A percentile compares a stretch with the other conserved stretches of the same genome.
Conservation (phyloP, 192 early-diverging fungal species). For the Backusella psychrophila region DNA sequence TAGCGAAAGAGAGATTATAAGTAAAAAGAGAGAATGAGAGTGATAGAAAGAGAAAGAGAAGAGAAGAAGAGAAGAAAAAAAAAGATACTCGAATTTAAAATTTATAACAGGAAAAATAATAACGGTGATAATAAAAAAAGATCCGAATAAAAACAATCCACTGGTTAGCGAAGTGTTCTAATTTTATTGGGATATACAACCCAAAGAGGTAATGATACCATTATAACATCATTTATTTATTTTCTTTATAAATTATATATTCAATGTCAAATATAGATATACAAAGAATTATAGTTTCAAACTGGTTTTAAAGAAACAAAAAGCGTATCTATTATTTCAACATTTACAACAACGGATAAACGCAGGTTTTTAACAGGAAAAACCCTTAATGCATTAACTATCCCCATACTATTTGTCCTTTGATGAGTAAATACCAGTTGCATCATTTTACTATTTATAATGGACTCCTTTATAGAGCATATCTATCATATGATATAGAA, state of each 20-base stretch:
- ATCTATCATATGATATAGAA: not conserved
- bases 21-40: not conserved
- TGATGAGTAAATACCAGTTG: not conserved
- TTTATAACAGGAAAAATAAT: not conserved
- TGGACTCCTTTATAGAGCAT: not conserved
- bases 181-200: not conserved
- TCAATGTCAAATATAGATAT: not conserved
- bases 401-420: not conserved
- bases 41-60: not conserved
- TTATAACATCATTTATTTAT: not conserved
- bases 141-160: not conserved
- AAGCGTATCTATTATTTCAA: not conserved
- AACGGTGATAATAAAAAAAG: not conserved
- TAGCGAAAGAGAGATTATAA: not conserved
- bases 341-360: not conserved
- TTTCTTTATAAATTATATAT: not conserved
- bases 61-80: not conserved
- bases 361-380: not conserved
- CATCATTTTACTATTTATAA: slow-evolving; percentile 6
- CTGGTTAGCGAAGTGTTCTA: not conserved
- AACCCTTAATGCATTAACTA: not conserved
- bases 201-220: not conserved
- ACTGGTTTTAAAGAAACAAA: not conserved
- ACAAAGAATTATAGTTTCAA: not conserved
- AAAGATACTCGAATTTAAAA: not conserved